Evolutionary conservation across 192 early-diverging fungal genomes (phyloP), one percentile per base, ranked within the genome.

Genomic region (Podila epicladia): DNA sequence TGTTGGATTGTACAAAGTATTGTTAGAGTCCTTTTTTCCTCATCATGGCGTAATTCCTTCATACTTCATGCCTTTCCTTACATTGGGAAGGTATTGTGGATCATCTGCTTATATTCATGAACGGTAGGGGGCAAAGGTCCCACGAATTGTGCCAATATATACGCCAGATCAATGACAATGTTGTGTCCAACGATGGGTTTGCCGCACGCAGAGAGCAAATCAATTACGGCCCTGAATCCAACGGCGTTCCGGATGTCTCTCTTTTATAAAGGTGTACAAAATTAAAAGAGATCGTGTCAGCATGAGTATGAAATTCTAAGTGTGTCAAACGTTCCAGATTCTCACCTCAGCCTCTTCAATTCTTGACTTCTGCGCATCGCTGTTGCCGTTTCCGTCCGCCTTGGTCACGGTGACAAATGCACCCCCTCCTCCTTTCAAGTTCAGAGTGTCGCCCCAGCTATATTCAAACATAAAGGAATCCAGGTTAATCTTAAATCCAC

Each of bases 111-210:
- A 83, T 93, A 97, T 4, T 88, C 92, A 0, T 67, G 62, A 20
- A 95, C 75, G 9, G 87, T 83, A 3, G 80, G 83, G 0, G 95
- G 96, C 20, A 97, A 85, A 26, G 87, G 82, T 13, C 84, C 69
- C 75, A 91, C 88, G 75, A 98, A 97, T 67, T 95, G 91, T 37
- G 93, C 86, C 45, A 89, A 82, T 0, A 92, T 91, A 38, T 97
- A 95, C 37, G 91, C 90, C 19, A 97, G 65, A 84, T 98, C 97
- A 33, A 95, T 86, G 15, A 93, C 85, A 84, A 93, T 89, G 78
- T 98, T 98, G 73, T 98, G 97, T 33, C 94, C 95, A 19, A 96
- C 83, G 1, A 98, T 85, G 4, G 95, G 95, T 62, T 93, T 93
- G 32, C 89, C 85, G 4, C 91, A 84, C n/a, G 82, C 73, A 41